Base-by-base conservation (phyloP, 1,284 basidiomycete genomes). In the Sanghuangporus baumii region DNA sequence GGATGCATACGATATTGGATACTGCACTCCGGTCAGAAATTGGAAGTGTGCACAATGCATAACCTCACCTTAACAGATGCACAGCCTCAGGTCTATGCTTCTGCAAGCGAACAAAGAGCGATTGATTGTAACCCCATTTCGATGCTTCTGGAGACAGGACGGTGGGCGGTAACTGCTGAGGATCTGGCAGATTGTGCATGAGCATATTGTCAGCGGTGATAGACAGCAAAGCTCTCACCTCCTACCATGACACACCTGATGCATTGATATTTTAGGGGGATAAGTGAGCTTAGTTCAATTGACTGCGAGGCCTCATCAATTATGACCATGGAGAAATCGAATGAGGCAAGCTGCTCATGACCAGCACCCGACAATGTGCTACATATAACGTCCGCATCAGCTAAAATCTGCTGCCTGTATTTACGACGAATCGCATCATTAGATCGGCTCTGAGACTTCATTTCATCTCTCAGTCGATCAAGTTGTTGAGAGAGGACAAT, bases 1-100 rank as follows among this genome's bases (percentile, higher is more conserved):
- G 97, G 96, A 74, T 99, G 96, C 97, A 99, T 99, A 72, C 97
- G 96, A 73, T 99, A 99, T 76, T 99, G 97, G 55, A 99, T 99
- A 68, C 93, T 95, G 65, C 37, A 16, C 61, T 47, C 37, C 43
- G 8, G 43, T 46, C 43, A 46, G 43, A 11, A 7, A 46, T 14
- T 46, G 16, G 9, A 46, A n/a, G 16, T 11, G 43, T 7, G 16
- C 7, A 18, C 20, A 16, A 7, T 16, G 20, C 20, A 18, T n/a
- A 14, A 8, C 66, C 79, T 66, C 69, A 92, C 94, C 92, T 96
- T 48, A 99, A 79, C 4, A 99, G 80, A 74, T 99, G 93, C 55
- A 97, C 93, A 31, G 89, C 86, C 11, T 91, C 84, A 2, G 88
- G 87, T 37, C 83, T 79, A 46, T 87, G 85, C 69, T 88, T 88